Evolutionary conservation across 1,139 yeast species (phyloP).

Genomic region (Arxiozyma telluris): DNA sequence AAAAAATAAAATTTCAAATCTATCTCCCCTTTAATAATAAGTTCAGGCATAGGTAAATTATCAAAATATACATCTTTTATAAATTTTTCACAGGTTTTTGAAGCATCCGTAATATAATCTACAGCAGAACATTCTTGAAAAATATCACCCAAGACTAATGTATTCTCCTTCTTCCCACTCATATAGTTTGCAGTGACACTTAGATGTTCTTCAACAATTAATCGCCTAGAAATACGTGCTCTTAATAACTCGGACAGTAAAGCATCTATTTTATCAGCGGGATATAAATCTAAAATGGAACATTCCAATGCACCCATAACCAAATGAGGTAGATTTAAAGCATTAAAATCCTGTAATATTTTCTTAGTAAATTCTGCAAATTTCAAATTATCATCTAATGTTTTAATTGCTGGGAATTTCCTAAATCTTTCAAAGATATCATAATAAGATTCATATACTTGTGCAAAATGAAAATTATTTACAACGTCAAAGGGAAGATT

Average conservation of each 20-base stretch:
- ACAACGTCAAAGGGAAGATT: slow-evolving; percentile 74
- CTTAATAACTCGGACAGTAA: slow-evolving; percentile 71
- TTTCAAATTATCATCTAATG: slow-evolving; percentile 61
- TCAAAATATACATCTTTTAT: slow-evolving; percentile 43
- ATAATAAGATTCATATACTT: slow-evolving; percentile 82
- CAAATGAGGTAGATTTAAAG: slow-evolving; percentile 72
- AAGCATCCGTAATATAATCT: slow-evolving; percentile 43
- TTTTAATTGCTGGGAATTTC: slow-evolving; percentile 54
- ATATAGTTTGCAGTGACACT: slow-evolving; percentile 60
- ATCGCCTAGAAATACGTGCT: slow-evolving; percentile 80
- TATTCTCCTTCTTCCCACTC: slow-evolving; percentile 34
- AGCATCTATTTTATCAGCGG: slow-evolving; percentile 54
- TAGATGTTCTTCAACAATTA: slow-evolving; percentile 84
- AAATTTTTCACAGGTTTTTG: slow-evolving; percentile 44
- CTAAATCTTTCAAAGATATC: slow-evolving; percentile 80
- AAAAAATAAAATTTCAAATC: slow-evolving; percentile 68
- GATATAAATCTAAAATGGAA: slow-evolving; percentile 52
- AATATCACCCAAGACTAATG: slow-evolving; percentile 69
- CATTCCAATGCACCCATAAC: slow-evolving; percentile 91
- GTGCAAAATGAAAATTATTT: slow-evolving; percentile 75
- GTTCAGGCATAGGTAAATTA: slow-evolving; percentile 57
- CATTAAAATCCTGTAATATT: slow-evolving; percentile 64
- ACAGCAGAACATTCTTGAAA: slow-evolving; percentile 69
- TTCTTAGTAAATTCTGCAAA: slow-evolving; percentile 58
- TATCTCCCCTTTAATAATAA: slow-evolving; percentile 57